Percentiles rank a stretch among this genome's conserved stretches.
phyloP scores from a whole-genome alignment of 192 early-diverging fungal species.

The Hyaloraphidium curvatum region DNA sequence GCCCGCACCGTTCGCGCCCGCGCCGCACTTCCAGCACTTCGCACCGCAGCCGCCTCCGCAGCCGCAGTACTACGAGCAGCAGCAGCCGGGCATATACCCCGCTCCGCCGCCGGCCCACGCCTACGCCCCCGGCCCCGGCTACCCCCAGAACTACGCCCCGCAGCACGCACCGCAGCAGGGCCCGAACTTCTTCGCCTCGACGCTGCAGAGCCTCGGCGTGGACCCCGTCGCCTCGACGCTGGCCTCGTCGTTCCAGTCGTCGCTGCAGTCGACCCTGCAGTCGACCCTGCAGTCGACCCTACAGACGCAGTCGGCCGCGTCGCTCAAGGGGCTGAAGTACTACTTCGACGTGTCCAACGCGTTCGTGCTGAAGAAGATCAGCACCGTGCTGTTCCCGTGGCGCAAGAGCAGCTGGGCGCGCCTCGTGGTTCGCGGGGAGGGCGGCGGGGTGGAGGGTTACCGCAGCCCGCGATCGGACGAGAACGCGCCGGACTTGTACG shows the following conservation, averaged over 20 bases:
- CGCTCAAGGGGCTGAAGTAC: too few relatives aligned
- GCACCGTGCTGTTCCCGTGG: slow-evolving; percentile 76
- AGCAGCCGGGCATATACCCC: too few relatives aligned
- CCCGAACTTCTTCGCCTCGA: not conserved
- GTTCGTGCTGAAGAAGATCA: slow-evolving; percentile 78
- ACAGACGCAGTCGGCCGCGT: too few relatives aligned
- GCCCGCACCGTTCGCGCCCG: too few relatives aligned
- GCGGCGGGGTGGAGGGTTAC: slow-evolving; percentile 57
- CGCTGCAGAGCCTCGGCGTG: not conserved
- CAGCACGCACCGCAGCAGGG: not conserved
- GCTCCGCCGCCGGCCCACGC: too few relatives aligned
- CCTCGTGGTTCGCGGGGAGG: slow-evolving; percentile 47
- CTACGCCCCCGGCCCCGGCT: too few relatives aligned
- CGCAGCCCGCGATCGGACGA: slow-evolving; percentile 73
- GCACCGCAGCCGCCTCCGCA: too few relatives aligned
- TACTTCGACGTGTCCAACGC: slow-evolving; percentile 93
- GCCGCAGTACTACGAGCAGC: too few relatives aligned
- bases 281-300: too few relatives aligned
- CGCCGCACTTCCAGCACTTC: too few relatives aligned
- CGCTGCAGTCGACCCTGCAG: too few relatives aligned
- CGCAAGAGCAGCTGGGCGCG: slow-evolving; percentile 68
- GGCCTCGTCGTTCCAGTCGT: slow-evolving; percentile 61
- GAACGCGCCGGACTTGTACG: slow-evolving; percentile 92
- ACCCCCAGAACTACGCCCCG: slow-evolving; percentile 1
- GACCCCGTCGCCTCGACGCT: slow-evolving; percentile 25